Evolutionary conservation across 1,284 basidiomycete genomes (phyloP).

Genomic region (Leucoagaricus sp.): DNA sequence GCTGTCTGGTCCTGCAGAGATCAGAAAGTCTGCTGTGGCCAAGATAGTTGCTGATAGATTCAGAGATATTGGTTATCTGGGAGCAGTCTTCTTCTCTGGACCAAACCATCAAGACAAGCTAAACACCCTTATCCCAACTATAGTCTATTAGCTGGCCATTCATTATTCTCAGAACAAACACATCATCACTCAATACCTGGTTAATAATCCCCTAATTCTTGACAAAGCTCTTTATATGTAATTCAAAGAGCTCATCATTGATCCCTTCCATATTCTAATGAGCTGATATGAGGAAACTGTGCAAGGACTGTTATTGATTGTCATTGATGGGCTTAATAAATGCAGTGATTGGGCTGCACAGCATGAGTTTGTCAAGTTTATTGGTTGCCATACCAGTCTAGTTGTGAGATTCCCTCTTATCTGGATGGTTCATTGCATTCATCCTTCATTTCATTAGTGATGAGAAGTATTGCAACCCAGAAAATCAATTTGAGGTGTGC

Average conservation of each 20-base stretch:
- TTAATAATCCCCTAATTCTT: background rate
- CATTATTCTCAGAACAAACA: background rate
- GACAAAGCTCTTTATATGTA: background rate
- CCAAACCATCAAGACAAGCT: background rate
- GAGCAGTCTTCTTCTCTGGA: conserved; percentile 4
- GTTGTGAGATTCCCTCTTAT: background rate
- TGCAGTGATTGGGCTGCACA: background rate
- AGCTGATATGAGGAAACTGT: background rate
- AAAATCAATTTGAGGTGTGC: background rate
- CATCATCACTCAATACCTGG: background rate
- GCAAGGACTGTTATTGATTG: background rate
- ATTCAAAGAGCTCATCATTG: background rate
- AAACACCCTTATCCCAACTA: background rate
- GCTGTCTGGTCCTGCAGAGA: background rate
- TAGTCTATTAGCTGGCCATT: background rate
- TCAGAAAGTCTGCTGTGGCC: conserved; percentile 4
- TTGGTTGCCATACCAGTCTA: background rate
- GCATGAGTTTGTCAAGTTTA: conserved; percentile 4
- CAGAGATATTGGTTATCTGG: background rate
- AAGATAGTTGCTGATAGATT: conserved; percentile 2
- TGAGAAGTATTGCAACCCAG: background rate
- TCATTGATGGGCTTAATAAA: conserved; percentile 5
- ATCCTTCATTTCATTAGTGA: background rate
- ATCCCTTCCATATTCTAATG: background rate
- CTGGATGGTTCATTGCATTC: conserved; percentile 2